Conservation (phyloP, 345 rosid genomes). For the Salix purpurea region DNA sequence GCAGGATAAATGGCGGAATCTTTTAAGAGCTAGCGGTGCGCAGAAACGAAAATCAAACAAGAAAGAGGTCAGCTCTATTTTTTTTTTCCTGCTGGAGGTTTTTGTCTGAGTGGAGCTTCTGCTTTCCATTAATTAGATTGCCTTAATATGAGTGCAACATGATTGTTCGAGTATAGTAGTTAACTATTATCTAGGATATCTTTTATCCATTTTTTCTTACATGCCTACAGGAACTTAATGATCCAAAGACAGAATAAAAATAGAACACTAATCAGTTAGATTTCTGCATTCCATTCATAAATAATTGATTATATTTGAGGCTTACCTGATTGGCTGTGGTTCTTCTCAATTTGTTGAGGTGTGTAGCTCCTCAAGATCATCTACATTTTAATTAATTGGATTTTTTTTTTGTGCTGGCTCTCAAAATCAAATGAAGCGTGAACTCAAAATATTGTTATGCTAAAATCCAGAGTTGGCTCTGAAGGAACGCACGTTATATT, state of each 20-base stretch:
- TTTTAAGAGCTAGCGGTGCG: constrained; percentile 56
- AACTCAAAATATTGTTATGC: too few relatives aligned
- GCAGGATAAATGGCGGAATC: constrained; percentile 98
- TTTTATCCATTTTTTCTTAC: background rate
- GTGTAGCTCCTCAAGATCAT: too few relatives aligned
- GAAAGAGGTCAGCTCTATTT: constrained; percentile 45
- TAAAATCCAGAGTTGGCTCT: too few relatives aligned
- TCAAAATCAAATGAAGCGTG: too few relatives aligned
- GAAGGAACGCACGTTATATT: too few relatives aligned
- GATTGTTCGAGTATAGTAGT: background rate
- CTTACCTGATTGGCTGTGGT: too few relatives aligned
- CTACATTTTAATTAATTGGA: too few relatives aligned
- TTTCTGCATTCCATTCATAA: background rate
- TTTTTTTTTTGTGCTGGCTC: too few relatives aligned
- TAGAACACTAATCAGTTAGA: background rate
- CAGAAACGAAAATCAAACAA: constrained; percentile 17
- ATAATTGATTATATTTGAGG: too few relatives aligned
- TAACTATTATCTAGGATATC: background rate
- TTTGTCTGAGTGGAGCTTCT: background rate
- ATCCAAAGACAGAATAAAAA: background rate
- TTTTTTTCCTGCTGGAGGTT: constrained; percentile 3
- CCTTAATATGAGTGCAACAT: background rate
- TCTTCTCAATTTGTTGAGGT: too few relatives aligned
- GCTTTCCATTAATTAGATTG: background rate
- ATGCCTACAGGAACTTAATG: background rate